A percentile compares a stretch with the other conserved stretches of the same genome.
Conservation (phyloP, 2,329 filamentous ascomycete species). For the Colletotrichum shisoi region DNA sequence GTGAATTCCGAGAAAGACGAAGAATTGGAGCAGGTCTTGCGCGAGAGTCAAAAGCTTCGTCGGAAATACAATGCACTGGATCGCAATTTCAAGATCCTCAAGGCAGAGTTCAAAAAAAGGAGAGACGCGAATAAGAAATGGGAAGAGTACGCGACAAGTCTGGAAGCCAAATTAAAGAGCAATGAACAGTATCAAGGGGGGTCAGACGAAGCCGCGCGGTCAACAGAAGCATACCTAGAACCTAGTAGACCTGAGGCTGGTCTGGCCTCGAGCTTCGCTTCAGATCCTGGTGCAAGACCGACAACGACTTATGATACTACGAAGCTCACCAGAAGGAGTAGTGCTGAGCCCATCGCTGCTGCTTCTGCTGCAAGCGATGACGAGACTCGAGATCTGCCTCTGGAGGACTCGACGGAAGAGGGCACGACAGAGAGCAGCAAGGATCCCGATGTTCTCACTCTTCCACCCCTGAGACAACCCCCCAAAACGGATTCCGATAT, state of each 20-base stretch:
- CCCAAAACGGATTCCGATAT: slow-evolving; percentile 14
- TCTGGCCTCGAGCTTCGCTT: slow-evolving; percentile 29
- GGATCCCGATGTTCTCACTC: slow-evolving; percentile 19
- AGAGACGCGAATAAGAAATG: slow-evolving; percentile 56
- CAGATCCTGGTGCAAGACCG: slow-evolving; percentile 21
- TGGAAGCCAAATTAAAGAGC: slow-evolving; percentile 55
- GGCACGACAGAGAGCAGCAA: slow-evolving; percentile 23
- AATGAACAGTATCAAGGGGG: slow-evolving; percentile 52
- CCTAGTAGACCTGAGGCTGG: slow-evolving; percentile 20
- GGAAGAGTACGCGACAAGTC: slow-evolving; percentile 54
- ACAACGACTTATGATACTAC: neutral
- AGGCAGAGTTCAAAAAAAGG: slow-evolving; percentile 51
- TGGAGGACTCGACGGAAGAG: slow-evolving; percentile 9
- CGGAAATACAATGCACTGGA: slow-evolving; percentile 54
- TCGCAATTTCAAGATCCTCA: slow-evolving; percentile 53
- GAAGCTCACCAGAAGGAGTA: neutral
- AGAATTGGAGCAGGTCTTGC: slow-evolving; percentile 13
- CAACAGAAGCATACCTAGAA: slow-evolving; percentile 2
- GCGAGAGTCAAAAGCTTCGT: slow-evolving; percentile 47
- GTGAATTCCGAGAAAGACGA: neutral
- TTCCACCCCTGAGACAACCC: slow-evolving; percentile 24
- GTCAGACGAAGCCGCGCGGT: neutral
- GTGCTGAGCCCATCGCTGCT: neutral
- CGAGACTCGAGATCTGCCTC: neutral
- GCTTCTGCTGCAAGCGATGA: neutral